phyloP scores from a whole-genome alignment of 2,329 filamentous ascomycete genomes.

The Xenoacremonium recifei region DNA sequence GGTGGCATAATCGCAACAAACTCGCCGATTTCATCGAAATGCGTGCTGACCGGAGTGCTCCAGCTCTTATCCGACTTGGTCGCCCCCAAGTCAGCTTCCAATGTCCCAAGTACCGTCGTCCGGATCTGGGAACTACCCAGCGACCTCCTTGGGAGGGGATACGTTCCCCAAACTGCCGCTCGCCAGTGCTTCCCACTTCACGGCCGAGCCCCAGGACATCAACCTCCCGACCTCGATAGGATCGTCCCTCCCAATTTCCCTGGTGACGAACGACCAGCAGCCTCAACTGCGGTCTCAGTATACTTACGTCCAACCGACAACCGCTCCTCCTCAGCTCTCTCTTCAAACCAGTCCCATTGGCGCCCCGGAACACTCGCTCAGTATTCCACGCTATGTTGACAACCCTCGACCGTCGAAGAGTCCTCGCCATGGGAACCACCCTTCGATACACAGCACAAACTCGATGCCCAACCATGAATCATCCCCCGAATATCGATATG shows the following conservation, averaged over 20 bases:
- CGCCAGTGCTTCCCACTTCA: conserved; percentile 46
- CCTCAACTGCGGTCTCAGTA: conserved; percentile 53
- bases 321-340: conserved; percentile 50
- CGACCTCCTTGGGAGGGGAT: conserved; percentile 49
- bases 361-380: conserved; percentile 44
- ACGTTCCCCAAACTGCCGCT: conserved; percentile 54
- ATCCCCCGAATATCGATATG: conserved; percentile 57
- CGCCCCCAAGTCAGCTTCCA: conserved; percentile 40
- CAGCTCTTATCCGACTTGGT: conserved; percentile 61
- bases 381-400: conserved; percentile 57
- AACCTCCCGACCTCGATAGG: conserved; percentile 51
- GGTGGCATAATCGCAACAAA: too few relatives aligned
- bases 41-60: conserved; percentile 24
- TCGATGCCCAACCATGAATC: conserved; percentile 49
- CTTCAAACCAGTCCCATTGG: conserved; percentile 34
- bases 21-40: too few relatives aligned
- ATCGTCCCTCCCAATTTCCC: conserved; percentile 51
- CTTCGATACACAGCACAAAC: conserved; percentile 50
- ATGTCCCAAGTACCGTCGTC: conserved; percentile 50
- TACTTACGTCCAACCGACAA: conserved; percentile 51
- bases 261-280: conserved; percentile 47
- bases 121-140: conserved; percentile 46
- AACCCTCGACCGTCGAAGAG: conserved; percentile 56
- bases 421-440: conserved; percentile 53
- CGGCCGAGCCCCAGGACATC: conserved; percentile 53